Conservation (phyloP, 257 asterid genomes). For the Solanum bulbocastanum region DNA sequence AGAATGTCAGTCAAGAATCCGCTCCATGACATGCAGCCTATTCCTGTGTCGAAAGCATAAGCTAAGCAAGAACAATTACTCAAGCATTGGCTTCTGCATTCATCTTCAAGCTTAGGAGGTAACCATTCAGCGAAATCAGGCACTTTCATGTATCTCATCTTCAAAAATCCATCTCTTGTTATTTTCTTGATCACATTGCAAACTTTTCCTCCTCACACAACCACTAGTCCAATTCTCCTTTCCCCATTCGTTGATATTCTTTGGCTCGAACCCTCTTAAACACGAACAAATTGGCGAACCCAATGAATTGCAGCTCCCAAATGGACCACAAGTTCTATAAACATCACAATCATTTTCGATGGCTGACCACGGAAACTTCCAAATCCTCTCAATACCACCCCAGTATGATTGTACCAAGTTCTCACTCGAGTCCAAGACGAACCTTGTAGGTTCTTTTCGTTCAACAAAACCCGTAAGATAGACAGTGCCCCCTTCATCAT, state of each 20-base stretch:
- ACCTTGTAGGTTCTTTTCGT: conserved; percentile 7
- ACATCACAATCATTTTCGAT: conserved; percentile 20
- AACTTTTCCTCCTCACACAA: neutral
- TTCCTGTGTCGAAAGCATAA: conserved; percentile 17
- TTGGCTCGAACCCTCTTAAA: neutral
- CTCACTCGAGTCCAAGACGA: conserved; percentile 25
- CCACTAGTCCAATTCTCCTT: neutral
- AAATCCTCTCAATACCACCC: conserved; percentile 16
- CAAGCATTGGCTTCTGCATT: conserved; percentile 11
- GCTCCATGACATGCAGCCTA: conserved; percentile 49
- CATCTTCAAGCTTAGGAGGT: neutral
- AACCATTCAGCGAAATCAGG: neutral
- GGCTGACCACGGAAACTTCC: conserved; percentile 19
- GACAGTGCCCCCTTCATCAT: conserved; percentile 14
- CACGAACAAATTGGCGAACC: conserved; percentile 16
- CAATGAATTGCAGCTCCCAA: conserved; percentile 25
- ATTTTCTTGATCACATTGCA: neutral
- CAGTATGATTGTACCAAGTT: conserved; percentile 20
- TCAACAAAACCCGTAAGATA: conserved; percentile 5
- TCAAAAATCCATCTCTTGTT: neutral
- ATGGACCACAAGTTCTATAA: conserved; percentile 42
- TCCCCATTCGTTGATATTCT: neutral
- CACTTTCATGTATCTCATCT: neutral
- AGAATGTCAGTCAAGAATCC: conserved; percentile 31
- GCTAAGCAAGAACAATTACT: conserved; percentile 46